Base-by-base conservation (phyloP, 768 basidiomycete genomes). In the Podaxis sp. region DNA sequence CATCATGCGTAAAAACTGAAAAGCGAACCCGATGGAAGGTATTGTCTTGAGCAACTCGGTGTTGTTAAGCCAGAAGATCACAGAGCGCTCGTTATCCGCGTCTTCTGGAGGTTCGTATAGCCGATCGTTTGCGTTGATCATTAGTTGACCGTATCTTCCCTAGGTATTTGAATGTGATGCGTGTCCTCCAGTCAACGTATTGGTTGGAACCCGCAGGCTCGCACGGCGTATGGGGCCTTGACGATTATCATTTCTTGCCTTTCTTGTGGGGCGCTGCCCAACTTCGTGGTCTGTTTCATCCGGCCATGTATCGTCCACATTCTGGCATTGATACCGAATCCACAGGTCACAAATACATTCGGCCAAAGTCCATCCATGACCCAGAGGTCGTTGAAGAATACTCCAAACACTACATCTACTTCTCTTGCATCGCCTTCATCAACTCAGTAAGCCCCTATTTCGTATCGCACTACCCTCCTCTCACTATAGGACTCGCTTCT, bases 151-250 rank as follows among this genome's bases (percentile, higher is more conserved):
- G 19, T 59, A 8, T 44, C 57, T 39, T 54, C 83, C 0, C 85
- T 84, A 85, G 86, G 67, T 96, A 94, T 68, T 84, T 94, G 36
- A 76, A 86, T 55, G 83, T 90, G 53, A 93, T 93, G 93, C 87
- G 97, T 0, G 70, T 86, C 11, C 80, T 99, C 1, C 96, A 99
- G 68, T 95, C 93, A 3, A 87, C 89, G 2, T 99, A 99, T 72
- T 98, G 96, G 95, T 85, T 98, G 0, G 96, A 99, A 73, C 96
- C 96, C 2, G 96, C 96, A 6, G 96, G 96, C n/a, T 99, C 97
- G 1, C 96, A 99, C 72, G 96, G 96, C 0, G 96, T 98, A 0
- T 99, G 96, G 92, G 96, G 96, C 1, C 77, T 99, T 60, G 95
- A 97, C 68, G 95, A 98, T 69, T 99, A 98, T 69, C 95, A 97